These are phyloP conservation scores for Begonia peltatifolia DNA, from an alignment of 306 rosid genomes.

Conservation along the genomic window DNA sequence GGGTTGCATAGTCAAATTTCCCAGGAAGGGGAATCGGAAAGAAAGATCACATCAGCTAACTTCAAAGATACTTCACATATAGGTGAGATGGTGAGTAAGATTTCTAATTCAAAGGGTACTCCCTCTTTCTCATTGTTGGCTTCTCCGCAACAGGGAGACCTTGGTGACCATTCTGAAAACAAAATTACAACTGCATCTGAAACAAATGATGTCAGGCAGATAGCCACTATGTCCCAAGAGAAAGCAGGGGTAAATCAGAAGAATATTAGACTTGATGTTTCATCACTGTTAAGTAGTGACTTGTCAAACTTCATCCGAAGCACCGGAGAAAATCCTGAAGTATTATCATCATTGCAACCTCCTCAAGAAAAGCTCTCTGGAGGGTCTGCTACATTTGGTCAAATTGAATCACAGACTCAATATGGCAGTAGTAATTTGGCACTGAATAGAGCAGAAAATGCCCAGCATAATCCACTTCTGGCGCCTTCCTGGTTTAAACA, in stretches of 20 bases:
- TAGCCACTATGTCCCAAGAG: constrained; percentile 12
- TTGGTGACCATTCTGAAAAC: constrained; percentile 12
- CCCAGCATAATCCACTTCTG: constrained; percentile 11
- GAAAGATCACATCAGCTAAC: constrained; percentile 1
- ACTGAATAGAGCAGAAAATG: constrained; percentile 15
- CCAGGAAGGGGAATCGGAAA: constrained; percentile 1
- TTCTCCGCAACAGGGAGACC: constrained; percentile 20
- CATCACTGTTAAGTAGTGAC: constrained; percentile 12
- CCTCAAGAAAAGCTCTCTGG: constrained; percentile 14
- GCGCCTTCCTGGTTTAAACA: constrained; percentile 32
- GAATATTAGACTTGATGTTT: constrained; percentile 16
- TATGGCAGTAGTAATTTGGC: constrained; percentile 13
- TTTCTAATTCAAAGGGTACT: constrained; percentile 17
- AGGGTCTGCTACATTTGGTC: constrained; percentile 17
- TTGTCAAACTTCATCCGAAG: constrained; percentile 16
- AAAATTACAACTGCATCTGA: constrained; percentile 13
- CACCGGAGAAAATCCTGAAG: constrained; percentile 20
- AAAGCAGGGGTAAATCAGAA: constrained; percentile 12
- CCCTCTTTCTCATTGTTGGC: constrained; percentile 16
- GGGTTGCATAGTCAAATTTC: constrained; percentile 18
- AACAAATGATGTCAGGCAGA: constrained; percentile 15
- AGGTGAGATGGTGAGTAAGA: constrained; percentile 15
- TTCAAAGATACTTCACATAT: constrained; percentile 11
- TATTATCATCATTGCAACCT: constrained; percentile 11
- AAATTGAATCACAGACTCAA: constrained; percentile 20